Conservation (phyloP, 169 alveolate species). For the Eimeria mitis region DNA sequence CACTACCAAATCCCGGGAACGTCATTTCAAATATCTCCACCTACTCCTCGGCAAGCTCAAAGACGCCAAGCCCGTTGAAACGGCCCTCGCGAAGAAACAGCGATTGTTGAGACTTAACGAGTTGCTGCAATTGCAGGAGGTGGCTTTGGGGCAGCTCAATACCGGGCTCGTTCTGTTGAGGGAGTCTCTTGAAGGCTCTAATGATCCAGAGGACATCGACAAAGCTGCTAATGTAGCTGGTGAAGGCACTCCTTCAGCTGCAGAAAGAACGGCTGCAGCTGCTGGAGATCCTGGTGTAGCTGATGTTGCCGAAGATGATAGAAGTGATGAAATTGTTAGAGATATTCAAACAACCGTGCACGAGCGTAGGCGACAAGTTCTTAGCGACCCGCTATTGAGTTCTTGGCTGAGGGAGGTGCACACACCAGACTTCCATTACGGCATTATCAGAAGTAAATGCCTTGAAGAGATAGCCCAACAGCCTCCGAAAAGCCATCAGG, state of each 20-base stretch:
- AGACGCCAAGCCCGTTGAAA: not conserved
- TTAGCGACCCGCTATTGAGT: not conserved
- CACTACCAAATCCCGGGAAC: not conserved
- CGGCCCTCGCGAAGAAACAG: not conserved
- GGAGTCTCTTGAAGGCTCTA: not conserved
- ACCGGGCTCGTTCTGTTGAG: not conserved
- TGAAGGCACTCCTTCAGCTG: not conserved
- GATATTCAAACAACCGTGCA: not conserved
- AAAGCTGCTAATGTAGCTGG: not conserved
- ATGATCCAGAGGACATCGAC: not conserved
- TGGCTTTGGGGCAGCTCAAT: not conserved
- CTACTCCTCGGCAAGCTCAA: not conserved
- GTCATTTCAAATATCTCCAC: conserved; percentile 5
- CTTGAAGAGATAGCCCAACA: not conserved
- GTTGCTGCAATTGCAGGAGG: not conserved
- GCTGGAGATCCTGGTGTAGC: not conserved
- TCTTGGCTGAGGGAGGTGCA: not conserved
- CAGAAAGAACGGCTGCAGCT: not conserved
- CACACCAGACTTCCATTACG: not conserved
- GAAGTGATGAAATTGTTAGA: not conserved
- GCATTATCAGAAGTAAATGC: not conserved
- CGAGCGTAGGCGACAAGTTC: not conserved
- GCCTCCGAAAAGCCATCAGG: not conserved
- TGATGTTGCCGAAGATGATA: too few relatives aligned
- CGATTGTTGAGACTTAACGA: not conserved